Evolutionary conservation across 129 eudicot species (phyloP).

Genomic region (Glebionis coronaria): DNA sequence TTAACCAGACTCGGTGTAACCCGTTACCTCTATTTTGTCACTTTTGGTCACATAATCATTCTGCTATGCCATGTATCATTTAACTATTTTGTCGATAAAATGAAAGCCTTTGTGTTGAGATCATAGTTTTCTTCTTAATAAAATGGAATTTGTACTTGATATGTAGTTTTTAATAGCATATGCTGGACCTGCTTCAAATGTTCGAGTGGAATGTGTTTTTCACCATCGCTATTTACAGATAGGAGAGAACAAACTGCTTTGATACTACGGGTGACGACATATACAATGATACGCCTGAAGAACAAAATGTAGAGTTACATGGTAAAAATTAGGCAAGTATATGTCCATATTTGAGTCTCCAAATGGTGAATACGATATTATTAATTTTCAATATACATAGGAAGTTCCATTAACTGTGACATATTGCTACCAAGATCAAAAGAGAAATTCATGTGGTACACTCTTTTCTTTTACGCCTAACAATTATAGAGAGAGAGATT

Average conservation of each 20-base stretch:
- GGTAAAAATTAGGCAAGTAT: too few relatives aligned
- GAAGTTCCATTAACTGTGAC: too few relatives aligned
- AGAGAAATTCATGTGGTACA: too few relatives aligned
- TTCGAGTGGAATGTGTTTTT: slow-evolving; percentile 65
- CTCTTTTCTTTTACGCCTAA: too few relatives aligned
- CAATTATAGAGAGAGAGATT: too few relatives aligned
- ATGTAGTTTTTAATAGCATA: slow-evolving; percentile 67
- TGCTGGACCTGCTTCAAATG: slow-evolving; percentile 95
- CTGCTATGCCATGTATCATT: neutral
- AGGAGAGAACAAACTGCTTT: slow-evolving; percentile 69
- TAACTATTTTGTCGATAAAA: neutral
- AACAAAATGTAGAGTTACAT: slow-evolving; percentile 24
- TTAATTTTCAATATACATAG: too few relatives aligned
- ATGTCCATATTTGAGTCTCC: too few relatives aligned
- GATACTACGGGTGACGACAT: slow-evolving; percentile 37
- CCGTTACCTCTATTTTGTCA: neutral
- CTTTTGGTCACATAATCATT: neutral
- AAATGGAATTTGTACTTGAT: neutral
- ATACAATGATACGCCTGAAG: slow-evolving; percentile 12
- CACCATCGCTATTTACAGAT: slow-evolving; percentile 48
- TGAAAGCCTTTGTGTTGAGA: neutral
- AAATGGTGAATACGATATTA: too few relatives aligned
- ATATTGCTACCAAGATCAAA: too few relatives aligned
- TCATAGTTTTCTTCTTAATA: neutral
- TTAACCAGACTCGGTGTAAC: neutral